A percentile compares a stretch with the other conserved stretches of the same genome.
Evolutionary conservation across 2,329 filamentous ascomycete genomes (phyloP).

Genomic region (Microsporum ferrugineum): DNA sequence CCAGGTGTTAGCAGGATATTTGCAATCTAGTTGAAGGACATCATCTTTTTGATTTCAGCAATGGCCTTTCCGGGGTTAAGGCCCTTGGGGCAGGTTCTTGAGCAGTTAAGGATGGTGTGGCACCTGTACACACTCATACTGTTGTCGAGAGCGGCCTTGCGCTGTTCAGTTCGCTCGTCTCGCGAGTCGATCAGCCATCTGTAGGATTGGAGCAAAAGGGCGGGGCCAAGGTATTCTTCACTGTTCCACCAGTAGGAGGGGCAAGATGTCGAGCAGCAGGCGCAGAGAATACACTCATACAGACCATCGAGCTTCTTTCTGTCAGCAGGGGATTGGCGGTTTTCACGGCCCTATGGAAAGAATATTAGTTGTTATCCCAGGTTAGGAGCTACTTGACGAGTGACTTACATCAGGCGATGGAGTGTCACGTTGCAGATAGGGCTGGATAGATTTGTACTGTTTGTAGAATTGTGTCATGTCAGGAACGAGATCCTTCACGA

Average conservation of each 20-base stretch:
- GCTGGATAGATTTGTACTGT: slow-evolving; percentile 99
- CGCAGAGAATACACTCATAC: slow-evolving; percentile 98
- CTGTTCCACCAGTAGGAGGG: slow-evolving; percentile 99
- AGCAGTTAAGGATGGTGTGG: slow-evolving; percentile 99
- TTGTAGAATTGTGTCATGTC: slow-evolving; percentile 99
- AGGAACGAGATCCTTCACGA: slow-evolving; percentile 97
- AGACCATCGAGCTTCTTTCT: slow-evolving; percentile 94
- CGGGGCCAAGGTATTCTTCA: slow-evolving; percentile 95
- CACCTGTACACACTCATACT: slow-evolving; percentile 98
- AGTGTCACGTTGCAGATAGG: slow-evolving; percentile 86
- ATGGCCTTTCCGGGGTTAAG: slow-evolving; percentile 92
- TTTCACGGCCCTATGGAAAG: slow-evolving; percentile 66
- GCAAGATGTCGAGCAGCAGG: slow-evolving; percentile 97
- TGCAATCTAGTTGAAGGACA: slow-evolving; percentile 43
- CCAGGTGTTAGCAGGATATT: background rate
- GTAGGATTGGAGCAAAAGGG: slow-evolving; percentile 94
- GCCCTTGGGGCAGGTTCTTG: slow-evolving; percentile 93
- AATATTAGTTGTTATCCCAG: slow-evolving; percentile 13
- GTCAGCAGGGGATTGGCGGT: slow-evolving; percentile 80
- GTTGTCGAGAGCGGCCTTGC: slow-evolving; percentile 89
- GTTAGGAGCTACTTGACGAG: background rate
- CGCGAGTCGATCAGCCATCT: slow-evolving; percentile 92
- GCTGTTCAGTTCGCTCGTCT: slow-evolving; percentile 78
- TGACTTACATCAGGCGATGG: slow-evolving; percentile 65
- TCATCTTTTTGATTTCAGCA: slow-evolving; percentile 96